A percentile compares a stretch with the other conserved stretches of the same genome.
Evolutionary conservation across 1,284 basidiomycete species (phyloP).

Genomic region (Papiliotrema terrestris): DNA sequence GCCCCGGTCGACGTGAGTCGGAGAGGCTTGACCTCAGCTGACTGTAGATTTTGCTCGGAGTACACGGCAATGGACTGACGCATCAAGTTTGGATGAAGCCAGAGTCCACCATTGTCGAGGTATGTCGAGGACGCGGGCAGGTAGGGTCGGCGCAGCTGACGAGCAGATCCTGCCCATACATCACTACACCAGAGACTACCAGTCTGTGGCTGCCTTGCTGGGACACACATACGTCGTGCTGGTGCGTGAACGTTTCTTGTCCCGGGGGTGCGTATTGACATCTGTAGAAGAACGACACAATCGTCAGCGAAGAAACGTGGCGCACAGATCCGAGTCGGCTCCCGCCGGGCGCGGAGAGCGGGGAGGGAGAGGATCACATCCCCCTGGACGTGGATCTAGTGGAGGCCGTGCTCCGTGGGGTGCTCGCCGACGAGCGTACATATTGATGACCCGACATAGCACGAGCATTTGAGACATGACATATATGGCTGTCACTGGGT

Average conservation of each 20-base stretch:
- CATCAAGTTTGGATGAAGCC: conserved; percentile 28
- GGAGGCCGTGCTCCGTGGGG: background rate
- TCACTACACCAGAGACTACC: conserved; percentile 12
- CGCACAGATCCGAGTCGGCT: background rate
- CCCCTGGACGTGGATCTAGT: background rate
- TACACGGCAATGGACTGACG: conserved; percentile 24
- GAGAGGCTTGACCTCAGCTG: background rate
- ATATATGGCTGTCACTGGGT: too few species aligned
- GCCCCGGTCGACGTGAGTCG: background rate
- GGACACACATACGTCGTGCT: conserved; percentile 19
- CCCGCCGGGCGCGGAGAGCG: background rate
- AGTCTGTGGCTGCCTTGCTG: conserved; percentile 15
- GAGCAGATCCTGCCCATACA: background rate
- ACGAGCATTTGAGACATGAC: too few species aligned
- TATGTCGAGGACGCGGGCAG: background rate
- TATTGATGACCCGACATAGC: too few species aligned
- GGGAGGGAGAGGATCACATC: background rate
- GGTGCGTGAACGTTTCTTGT: conserved; percentile 8
- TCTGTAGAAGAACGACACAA: conserved; percentile 12
- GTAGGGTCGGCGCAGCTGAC: background rate
- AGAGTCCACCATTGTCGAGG: conserved; percentile 18
- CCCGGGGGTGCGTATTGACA: background rate
- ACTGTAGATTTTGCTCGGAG: conserved; percentile 11
- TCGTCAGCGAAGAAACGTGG: background rate
- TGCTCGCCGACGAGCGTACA: too few species aligned